A percentile compares a stretch with the other conserved stretches of the same genome.
Evolutionary conservation across 2,329 filamentous ascomycete genomes (phyloP).

Genomic region (Hymenoscyphus salicellus): DNA sequence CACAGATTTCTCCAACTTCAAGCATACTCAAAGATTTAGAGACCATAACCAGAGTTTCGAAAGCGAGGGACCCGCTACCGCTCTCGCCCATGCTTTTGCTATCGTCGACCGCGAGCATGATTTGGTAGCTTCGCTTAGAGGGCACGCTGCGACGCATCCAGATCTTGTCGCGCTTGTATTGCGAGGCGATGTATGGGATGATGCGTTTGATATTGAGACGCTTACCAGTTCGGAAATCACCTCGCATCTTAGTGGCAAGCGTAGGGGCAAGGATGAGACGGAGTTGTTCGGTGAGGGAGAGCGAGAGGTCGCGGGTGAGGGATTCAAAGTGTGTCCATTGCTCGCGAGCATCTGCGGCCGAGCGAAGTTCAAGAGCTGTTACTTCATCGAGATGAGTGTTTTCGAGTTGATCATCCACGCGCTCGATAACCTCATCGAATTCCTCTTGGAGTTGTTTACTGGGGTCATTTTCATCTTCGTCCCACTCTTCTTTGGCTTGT

Average conservation of each 20-base stretch:
- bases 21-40: conserved; percentile 85
- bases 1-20: conserved; percentile 88
- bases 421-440: conserved; percentile 39
- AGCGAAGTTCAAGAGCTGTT: conserved; percentile 26
- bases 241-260: conserved; percentile 90
- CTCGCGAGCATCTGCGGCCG: conserved; percentile 59
- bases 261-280: conserved; percentile 93
- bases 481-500: conserved; percentile 43
- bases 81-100: conserved; percentile 88
- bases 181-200: conserved; percentile 97
- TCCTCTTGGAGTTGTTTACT: conserved; percentile 41
- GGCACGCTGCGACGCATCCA: conserved; percentile 95
- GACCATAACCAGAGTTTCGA: conserved; percentile 92
- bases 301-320: conserved; percentile 79
- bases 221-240: conserved; percentile 95
- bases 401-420: conserved; percentile 57
- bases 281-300: conserved; percentile 88
- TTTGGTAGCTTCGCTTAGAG: conserved; percentile 92
- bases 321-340: conserved; percentile 85
- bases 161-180: conserved; percentile 99
- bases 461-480: conserved; percentile 50
- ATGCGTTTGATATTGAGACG: conserved; percentile 99
- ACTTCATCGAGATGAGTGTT: conserved; percentile 62
- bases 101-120: conserved; percentile 95
- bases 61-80: conserved; percentile 73